Percentiles rank a stretch among this genome's conserved stretches.
These are phyloP conservation scores for Scedosporium dehoogii DNA, from an alignment of 2,329 filamentous ascomycete genomes.

Conservation along the genomic window DNA sequence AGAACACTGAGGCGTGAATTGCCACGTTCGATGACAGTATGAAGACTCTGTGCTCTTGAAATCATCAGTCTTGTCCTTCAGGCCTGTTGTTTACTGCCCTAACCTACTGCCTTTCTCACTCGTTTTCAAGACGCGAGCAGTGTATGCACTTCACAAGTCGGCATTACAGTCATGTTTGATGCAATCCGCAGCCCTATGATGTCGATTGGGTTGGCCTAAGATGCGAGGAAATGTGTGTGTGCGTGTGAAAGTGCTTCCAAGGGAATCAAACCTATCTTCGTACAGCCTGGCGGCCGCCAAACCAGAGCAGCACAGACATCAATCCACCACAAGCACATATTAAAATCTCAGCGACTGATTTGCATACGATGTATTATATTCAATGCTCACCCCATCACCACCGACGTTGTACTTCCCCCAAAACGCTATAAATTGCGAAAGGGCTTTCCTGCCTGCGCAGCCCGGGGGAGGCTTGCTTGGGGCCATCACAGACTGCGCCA, in stretches of 20 bases:
- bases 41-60: too few species aligned
- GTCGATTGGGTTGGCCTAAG: too few species aligned
- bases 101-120: too few species aligned
- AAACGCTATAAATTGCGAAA: not conserved
- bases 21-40: too few species aligned
- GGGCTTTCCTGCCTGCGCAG: not conserved
- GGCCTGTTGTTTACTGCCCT: too few species aligned
- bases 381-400: constrained; percentile 1
- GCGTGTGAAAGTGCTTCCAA: not conserved
- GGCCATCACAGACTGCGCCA: not conserved
- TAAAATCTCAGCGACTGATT: not conserved
- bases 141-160: too few species aligned
- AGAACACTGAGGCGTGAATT: too few species aligned
- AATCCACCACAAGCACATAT: not conserved
- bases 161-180: too few species aligned
- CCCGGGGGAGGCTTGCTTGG: not conserved
- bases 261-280: not conserved
- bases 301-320: not conserved
- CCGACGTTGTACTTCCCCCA: not conserved
- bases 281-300: not conserved
- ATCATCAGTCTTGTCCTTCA: too few species aligned
- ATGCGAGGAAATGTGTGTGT: too few species aligned
- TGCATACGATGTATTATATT: not conserved
- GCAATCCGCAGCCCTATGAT: too few species aligned
- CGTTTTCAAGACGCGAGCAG: too few species aligned